A percentile compares a stretch with the other conserved stretches of the same genome.
These are phyloP conservation scores for Phycomyces blakesleeanus DNA, from an alignment of 192 early-diverging fungal species.

Conservation along the genomic window DNA sequence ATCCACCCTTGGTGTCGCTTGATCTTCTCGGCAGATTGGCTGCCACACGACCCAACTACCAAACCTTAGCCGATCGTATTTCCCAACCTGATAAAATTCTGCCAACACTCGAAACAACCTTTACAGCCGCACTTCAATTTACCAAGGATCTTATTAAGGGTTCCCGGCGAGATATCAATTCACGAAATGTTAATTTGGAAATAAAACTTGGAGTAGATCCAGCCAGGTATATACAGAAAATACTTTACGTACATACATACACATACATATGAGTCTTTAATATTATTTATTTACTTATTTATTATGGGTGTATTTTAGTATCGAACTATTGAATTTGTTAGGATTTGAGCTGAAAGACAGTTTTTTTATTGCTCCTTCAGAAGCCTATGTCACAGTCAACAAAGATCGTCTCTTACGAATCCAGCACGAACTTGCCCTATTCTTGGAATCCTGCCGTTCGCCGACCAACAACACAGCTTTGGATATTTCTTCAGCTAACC, in stretches of 20 bases:
- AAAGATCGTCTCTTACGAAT: constrained; percentile 5
- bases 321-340: constrained; percentile 19
- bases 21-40: constrained; percentile 8
- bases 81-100: not conserved
- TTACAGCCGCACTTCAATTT: constrained; percentile 15
- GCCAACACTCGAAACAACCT: constrained; percentile 22
- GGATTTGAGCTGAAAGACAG: constrained; percentile 26
- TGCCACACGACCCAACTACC: constrained; percentile 10
- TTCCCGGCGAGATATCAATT: constrained; percentile 32
- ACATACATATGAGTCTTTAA: no score
- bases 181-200: constrained; percentile 27
- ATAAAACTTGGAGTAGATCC: constrained; percentile 31
- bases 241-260: not conserved
- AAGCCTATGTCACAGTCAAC: not conserved
- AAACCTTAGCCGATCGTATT: constrained; percentile 9
- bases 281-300: no score
- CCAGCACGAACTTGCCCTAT: constrained; percentile 10
- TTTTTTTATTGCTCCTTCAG: constrained; percentile 10
- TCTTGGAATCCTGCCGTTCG: not conserved
- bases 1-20: constrained; percentile 12
- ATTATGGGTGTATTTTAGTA: no score
- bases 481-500: constrained; percentile 14
- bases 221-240: constrained; percentile 28
- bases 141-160: constrained; percentile 26
- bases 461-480: not conserved